A percentile compares a stretch with the other conserved stretches of the same genome.
phyloP scores from a whole-genome alignment of 2,329 filamentous ascomycete genomes.

The Apiospora koreana region DNA sequence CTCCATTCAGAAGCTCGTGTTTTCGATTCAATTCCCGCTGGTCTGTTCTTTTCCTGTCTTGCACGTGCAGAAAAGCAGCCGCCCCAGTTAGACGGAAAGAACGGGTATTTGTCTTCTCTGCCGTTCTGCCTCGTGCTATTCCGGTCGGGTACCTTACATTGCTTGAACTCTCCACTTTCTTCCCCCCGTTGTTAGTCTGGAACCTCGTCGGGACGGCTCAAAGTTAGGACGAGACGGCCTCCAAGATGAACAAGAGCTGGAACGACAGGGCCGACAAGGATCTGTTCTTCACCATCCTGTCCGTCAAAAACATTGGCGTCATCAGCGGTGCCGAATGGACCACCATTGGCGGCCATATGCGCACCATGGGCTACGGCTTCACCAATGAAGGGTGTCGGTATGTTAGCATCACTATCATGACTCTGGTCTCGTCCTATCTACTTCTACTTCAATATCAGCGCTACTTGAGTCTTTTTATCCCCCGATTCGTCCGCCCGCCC shows the following conservation, averaged over 20 bases:
- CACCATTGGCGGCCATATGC: conserved; percentile 63
- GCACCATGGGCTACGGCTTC: conserved; percentile 60
- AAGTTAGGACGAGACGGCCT: conserved; percentile 11
- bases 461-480: not conserved
- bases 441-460: conserved; percentile 7
- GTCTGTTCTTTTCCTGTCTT: conserved; percentile 24
- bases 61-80: conserved; percentile 23
- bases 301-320: conserved; percentile 63
- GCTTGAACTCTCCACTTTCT: conserved; percentile 15
- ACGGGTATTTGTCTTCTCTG: not conserved
- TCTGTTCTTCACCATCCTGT: conserved; percentile 63
- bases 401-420: conserved; percentile 31
- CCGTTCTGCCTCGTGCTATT: not conserved
- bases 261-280: conserved; percentile 63
- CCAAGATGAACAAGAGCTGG: conserved; percentile 61
- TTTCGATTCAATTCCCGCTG: conserved; percentile 22
- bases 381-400: conserved; percentile 66
- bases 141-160: conserved; percentile 4
- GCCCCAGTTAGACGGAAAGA: conserved; percentile 11
- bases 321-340: conserved; percentile 65
- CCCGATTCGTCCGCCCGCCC: not conserved
- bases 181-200: conserved; percentile 7
- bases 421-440: conserved; percentile 11
- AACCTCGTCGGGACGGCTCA: not conserved
- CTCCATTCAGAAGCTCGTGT: conserved; percentile 24